These are phyloP conservation scores for Lodderomyces parapsilosis DNA, from an alignment of 1,139 yeast genomes.

Conservation along the genomic window DNA sequence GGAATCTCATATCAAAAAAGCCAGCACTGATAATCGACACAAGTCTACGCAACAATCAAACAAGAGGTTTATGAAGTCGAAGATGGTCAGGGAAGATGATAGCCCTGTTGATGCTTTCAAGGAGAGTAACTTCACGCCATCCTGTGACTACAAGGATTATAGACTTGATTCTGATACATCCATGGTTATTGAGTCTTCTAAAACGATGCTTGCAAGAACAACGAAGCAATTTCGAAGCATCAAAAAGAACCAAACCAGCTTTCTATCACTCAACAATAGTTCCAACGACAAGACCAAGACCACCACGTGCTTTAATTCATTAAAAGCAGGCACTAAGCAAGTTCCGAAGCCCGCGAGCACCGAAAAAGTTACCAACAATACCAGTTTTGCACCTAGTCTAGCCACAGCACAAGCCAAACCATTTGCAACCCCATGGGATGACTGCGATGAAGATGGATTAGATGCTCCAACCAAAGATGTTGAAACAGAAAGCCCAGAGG, in stretches of 20 bases:
- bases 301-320: neutral
- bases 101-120: neutral
- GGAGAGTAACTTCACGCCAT: neutral
- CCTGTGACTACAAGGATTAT: neutral
- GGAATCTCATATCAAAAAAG: neutral
- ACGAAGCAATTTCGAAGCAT: neutral
- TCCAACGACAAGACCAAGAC: neutral
- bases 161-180: neutral
- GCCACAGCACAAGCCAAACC: neutral
- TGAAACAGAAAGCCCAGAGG: neutral
- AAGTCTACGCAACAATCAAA: neutral
- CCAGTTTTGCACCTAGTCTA: too few relatives aligned
- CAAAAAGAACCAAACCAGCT: neutral
- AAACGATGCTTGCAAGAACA: neutral
- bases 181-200: neutral
- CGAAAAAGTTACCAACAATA: too few relatives aligned
- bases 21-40: neutral
- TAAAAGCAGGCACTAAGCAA: neutral
- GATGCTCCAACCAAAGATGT: neutral
- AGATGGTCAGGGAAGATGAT: neutral
- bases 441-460: neutral
- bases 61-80: neutral
- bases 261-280: neutral
- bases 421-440: conserved; percentile 1
- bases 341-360: too few relatives aligned